Conservation (phyloP, 345 rosid genomes). For the Citrus hindsii region DNA sequence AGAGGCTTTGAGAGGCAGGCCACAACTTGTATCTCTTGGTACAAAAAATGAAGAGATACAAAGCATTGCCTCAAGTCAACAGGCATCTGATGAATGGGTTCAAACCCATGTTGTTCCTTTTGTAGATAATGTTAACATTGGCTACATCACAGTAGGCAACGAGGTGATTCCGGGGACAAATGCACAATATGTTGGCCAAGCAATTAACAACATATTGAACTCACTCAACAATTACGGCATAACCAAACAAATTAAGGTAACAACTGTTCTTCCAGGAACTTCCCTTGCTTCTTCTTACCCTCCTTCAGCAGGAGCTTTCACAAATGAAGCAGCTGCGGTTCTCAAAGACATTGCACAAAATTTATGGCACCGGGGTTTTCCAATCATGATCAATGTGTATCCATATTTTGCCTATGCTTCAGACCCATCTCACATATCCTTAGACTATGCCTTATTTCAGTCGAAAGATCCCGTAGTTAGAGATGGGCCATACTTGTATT, state of each 20-base stretch:
- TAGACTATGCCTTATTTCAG: slow-evolving; percentile 29
- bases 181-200: slow-evolving; percentile 4
- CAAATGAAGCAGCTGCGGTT: slow-evolving; percentile 1
- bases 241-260: slow-evolving; percentile 12
- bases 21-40: slow-evolving; percentile 25
- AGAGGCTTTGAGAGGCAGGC: slow-evolving; percentile 24
- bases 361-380: slow-evolving; percentile 17
- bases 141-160: slow-evolving; percentile 32
- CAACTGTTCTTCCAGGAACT: slow-evolving; percentile 18
- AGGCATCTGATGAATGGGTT: slow-evolving; percentile 33
- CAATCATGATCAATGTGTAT: slow-evolving; percentile 32
- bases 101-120: not conserved
- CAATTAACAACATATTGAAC: slow-evolving; percentile 27
- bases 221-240: slow-evolving; percentile 16
- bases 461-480: slow-evolving; percentile 5
- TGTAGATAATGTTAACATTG: not conserved
- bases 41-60: slow-evolving; percentile 30
- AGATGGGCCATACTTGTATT: slow-evolving; percentile 26
- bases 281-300: slow-evolving; percentile 35
- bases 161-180: slow-evolving; percentile 36
- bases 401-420: slow-evolving; percentile 41
- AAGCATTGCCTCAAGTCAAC: slow-evolving; percentile 15
- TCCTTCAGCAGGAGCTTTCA: slow-evolving; percentile 29
- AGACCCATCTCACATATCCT: slow-evolving; percentile 17
- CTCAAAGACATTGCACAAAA: slow-evolving; percentile 15